phyloP scores from a whole-genome alignment of 2,329 filamentous ascomycete genomes.

The Metarhizium guizhouense region DNA sequence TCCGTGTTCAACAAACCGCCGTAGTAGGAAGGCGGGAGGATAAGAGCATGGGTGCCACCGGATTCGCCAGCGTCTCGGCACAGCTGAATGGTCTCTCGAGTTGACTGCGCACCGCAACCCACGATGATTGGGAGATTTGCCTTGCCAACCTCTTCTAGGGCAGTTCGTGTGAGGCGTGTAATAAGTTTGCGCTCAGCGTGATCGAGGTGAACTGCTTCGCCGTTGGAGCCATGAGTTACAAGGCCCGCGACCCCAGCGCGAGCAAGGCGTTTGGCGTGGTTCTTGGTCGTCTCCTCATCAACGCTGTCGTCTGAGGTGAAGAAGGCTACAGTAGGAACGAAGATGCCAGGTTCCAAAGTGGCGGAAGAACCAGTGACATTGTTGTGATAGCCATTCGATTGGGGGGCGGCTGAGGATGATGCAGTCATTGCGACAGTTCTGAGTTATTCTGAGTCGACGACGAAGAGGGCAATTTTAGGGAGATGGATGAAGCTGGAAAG shows the following conservation, averaged over 20 bases:
- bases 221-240: slow-evolving; percentile 63
- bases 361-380: neutral
- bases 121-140: slow-evolving; percentile 53
- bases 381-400: slow-evolving; percentile 3
- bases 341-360: slow-evolving; percentile 33
- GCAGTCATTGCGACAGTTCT: slow-evolving; percentile 6
- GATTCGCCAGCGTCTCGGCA: slow-evolving; percentile 54
- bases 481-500: neutral
- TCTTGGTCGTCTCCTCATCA: slow-evolving; percentile 40
- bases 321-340: slow-evolving; percentile 56
- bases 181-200: slow-evolving; percentile 55
- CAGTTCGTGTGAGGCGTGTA: slow-evolving; percentile 51
- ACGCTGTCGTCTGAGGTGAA: slow-evolving; percentile 47
- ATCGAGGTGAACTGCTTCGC: slow-evolving; percentile 62
- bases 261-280: slow-evolving; percentile 50
- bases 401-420: slow-evolving; percentile 1
- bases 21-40: slow-evolving; percentile 64
- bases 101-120: slow-evolving; percentile 60
- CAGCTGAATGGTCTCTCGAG: slow-evolving; percentile 56
- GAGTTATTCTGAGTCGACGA: neutral
- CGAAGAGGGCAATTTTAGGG: neutral
- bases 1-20: slow-evolving; percentile 48
- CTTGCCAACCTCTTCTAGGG: slow-evolving; percentile 48
- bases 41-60: slow-evolving; percentile 58
- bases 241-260: slow-evolving; percentile 56